Conservation (phyloP, 2,329 filamentous ascomycete genomes). For the Neurospora sp. region DNA sequence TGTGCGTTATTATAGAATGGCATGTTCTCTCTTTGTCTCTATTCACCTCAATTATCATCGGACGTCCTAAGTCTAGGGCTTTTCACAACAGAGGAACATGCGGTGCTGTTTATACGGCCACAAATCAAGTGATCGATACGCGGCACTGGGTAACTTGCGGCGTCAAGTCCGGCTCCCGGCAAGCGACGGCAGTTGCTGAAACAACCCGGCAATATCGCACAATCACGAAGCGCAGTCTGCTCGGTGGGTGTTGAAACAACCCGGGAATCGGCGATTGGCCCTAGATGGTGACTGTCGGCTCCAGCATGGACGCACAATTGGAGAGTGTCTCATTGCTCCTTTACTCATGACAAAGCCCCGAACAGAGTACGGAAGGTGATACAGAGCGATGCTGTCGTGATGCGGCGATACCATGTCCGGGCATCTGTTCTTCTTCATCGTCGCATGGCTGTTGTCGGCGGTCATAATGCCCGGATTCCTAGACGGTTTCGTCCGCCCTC, state of each 20-base stretch:
- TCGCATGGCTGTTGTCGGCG: neutral
- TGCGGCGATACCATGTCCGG: neutral
- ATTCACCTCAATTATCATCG: neutral
- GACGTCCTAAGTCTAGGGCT: neutral
- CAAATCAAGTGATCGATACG: neutral
- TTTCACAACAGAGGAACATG: neutral
- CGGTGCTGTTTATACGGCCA: neutral
- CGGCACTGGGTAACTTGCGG: neutral
- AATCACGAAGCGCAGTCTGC: neutral
- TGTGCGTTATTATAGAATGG: neutral
- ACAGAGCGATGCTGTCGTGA: neutral
- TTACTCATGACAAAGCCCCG: neutral
- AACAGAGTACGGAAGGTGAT: neutral
- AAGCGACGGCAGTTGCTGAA: neutral
- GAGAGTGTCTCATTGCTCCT: neutral
- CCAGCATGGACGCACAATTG: neutral
- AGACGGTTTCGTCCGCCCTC: neutral
- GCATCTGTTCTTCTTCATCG: neutral
- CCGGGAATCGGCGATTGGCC: neutral
- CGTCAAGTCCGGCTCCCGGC: neutral
- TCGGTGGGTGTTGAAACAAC: neutral
- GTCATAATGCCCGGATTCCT: neutral
- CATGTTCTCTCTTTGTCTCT: neutral
- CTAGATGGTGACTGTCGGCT: neutral
- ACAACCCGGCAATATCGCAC: neutral